These are phyloP conservation scores for Cordyceps javanica DNA, from an alignment of 2,329 filamentous ascomycete genomes.

Conservation along the genomic window DNA sequence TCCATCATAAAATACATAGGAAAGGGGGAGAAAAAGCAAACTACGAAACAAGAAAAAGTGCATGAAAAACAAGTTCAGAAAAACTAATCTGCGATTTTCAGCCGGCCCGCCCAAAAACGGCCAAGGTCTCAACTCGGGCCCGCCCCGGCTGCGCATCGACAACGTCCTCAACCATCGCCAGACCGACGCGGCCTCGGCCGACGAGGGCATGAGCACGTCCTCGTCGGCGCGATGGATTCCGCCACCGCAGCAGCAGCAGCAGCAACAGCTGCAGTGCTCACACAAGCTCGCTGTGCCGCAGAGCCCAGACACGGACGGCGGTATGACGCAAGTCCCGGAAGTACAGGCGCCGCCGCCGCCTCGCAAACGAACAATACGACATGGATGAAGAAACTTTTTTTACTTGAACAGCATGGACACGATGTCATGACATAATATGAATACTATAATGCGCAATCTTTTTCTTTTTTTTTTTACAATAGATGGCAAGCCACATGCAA, in stretches of 20 bases:
- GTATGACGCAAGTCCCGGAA: background rate
- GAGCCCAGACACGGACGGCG: background rate
- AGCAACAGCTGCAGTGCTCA: background rate
- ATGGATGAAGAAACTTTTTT: background rate
- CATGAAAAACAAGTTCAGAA: background rate
- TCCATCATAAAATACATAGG: no score
- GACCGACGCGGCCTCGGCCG: conserved; percentile 10
- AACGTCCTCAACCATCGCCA: conserved; percentile 31
- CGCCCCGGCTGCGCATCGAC: conserved; percentile 32
- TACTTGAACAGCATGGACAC: background rate
- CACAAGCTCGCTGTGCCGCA: background rate
- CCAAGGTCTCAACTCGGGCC: conserved; percentile 28
- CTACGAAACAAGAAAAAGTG: no score
- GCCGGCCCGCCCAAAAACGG: conserved; percentile 34
- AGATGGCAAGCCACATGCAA: background rate
- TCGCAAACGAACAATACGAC: conserved; percentile 3
- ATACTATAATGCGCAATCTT: no score
- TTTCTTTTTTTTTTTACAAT: no score
- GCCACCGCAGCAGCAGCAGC: background rate
- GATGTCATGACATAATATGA: background rate
- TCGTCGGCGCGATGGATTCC: background rate
- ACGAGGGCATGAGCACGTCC: conserved; percentile 12
- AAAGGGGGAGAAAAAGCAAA: no score
- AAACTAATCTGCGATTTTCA: conserved; percentile 12
- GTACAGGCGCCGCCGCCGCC: background rate